Evolutionary conservation across 306 rosid genomes (phyloP).

Genomic region (Erythrophleum fordii): DNA sequence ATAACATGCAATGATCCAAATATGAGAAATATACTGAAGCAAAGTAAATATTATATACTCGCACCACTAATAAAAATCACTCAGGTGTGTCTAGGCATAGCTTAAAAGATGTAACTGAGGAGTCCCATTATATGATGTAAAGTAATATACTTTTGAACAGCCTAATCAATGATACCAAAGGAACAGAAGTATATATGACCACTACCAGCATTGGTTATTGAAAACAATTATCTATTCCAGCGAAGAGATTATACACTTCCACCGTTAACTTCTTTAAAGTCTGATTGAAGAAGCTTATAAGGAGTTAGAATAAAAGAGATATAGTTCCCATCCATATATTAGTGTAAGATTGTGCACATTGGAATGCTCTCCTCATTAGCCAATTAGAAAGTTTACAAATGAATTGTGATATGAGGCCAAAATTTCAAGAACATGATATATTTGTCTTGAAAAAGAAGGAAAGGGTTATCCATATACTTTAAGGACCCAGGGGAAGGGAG

Average conservation of each 20-base stretch:
- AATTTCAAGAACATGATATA: background rate
- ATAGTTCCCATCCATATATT: conserved; percentile 10
- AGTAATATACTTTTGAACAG: conserved; percentile 9
- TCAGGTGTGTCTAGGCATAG: background rate
- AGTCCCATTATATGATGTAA: conserved; percentile 1
- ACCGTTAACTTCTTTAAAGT: background rate
- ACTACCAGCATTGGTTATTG: too few species aligned
- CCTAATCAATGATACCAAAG: conserved; percentile 13
- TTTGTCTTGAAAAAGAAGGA: background rate
- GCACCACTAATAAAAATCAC: background rate
- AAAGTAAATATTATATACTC: background rate
- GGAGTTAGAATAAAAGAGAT: too few species aligned
- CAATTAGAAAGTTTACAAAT: background rate
- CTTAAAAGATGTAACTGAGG: conserved; percentile 3
- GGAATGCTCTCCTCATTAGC: background rate
- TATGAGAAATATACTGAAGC: conserved; percentile 17
- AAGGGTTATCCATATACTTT: background rate
- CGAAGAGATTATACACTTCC: background rate
- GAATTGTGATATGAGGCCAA: background rate
- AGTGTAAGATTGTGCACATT: background rate
- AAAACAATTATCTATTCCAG: too few species aligned
- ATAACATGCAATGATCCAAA: conserved; percentile 8
- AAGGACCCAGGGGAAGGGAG: background rate
- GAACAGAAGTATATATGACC: background rate
- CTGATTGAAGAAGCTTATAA: conserved; percentile 1